Percentiles rank a stretch among this genome's conserved stretches.
Evolutionary conservation across 2,329 filamentous ascomycete species (phyloP).

Genomic region (Venturiaceae sp.): DNA sequence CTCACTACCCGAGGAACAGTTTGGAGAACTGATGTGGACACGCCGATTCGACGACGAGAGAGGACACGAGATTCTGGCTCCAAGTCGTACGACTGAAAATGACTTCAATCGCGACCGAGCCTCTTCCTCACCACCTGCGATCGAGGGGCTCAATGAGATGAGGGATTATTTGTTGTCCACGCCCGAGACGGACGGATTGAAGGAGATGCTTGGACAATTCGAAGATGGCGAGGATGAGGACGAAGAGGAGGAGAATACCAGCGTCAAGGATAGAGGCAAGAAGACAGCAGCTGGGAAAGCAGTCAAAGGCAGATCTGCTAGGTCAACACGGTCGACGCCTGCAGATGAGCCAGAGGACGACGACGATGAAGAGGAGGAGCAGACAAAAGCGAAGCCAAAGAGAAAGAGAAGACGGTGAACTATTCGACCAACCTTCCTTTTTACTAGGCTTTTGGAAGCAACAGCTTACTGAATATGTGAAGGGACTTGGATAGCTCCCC

Average conservation of each 20-base stretch:
- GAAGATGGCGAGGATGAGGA: slow-evolving; percentile 1
- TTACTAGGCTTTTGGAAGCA: neutral
- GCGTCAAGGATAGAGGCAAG: neutral
- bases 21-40: neutral
- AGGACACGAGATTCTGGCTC: neutral
- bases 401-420: slow-evolving; percentile 2
- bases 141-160: neutral
- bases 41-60: neutral
- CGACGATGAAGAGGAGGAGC: neutral
- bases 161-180: neutral
- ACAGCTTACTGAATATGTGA: neutral
- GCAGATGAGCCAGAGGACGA: slow-evolving; percentile 2
- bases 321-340: slow-evolving; percentile 4
- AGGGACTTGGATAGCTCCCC: neutral
- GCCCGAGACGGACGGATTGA: neutral
- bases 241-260: slow-evolving; percentile 3
- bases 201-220: neutral
- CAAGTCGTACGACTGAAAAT: neutral
- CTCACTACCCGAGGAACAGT: slow-evolving; percentile 3
- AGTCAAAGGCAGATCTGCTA: neutral
- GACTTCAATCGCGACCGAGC: neutral
- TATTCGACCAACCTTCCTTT: neutral
- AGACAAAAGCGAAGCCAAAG: neutral
- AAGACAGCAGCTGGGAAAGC: neutral
- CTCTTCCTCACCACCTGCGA: neutral